Base-by-base conservation (phyloP, 1,284 basidiomycete species). In the Apiotrichum sp. region DNA sequence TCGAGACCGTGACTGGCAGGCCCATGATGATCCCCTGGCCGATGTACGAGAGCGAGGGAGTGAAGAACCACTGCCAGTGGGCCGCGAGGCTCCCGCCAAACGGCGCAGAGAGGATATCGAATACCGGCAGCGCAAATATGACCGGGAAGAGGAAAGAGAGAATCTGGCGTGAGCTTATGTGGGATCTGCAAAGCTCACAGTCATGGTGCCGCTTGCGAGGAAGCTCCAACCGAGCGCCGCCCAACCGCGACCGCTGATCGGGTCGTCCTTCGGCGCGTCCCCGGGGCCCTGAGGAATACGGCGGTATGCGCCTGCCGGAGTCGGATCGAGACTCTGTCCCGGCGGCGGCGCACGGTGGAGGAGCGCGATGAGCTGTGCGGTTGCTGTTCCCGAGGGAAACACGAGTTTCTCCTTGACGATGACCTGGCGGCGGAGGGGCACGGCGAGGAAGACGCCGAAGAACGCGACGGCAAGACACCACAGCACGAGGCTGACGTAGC, bases 21-120 rank as follows among this genome's bases (percentile, higher is more conserved):
- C 93, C 93, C 95, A 98, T 98, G 70, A 98, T 98, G 63, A 98
- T 93, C 4, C 93, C 90, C 81, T 93, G 90, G 0, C 91, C 91
- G 40, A 93, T 84, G 67, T 93, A 95, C 3, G 88, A 90, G 47
- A 96, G 78, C 71, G 89, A 93, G 0, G 92, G 92, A 0, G 91
- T 90, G 70, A 97, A 93, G 78, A 86, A 89, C 92, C 93, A 98
- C 32, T 93, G 78, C 93, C 93, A 98, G 65, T 87, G 81, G 34
- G 82, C 81, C 1, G 93, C 93, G 6, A 95, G 79, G 53, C 76
- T 73, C 7, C 72, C 70, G 0, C 72, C 71, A 66, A 93, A 85
- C 0, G 72, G 66, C 3, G 57, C 33, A 32, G 68, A 56, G 22
- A 75, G 47, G 34, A 82, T 79, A 53, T 96, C 93, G 68, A 98